Evolutionary conservation across 257 asterid genomes (phyloP), one percentile per base, ranked within the genome.

Genomic region (Ajuga chamaepitys): DNA sequence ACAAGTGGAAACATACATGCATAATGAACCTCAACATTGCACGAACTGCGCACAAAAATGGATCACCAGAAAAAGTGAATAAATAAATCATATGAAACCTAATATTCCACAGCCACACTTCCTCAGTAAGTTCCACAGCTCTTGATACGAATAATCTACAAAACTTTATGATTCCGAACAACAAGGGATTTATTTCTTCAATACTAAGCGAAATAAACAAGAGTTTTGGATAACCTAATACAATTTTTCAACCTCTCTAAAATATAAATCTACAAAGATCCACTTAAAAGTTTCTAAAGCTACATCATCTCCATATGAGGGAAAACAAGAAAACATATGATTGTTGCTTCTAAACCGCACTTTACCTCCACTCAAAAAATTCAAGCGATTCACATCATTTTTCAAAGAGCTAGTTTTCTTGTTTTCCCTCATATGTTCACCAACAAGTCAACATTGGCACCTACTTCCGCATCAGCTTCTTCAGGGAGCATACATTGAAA

Each of bases 11-110:
- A 66, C 53, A 71, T 41, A 30, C 70, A 50, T 24, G 62, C 12
- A 52, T 53, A 44, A 45, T 64, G 52, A 66, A 62, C 37, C 73
- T 45, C 53, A 37, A 28, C n/a, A 32, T 44, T 26, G 40, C 66
- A 71, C 20, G 54, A 74, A 63, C 48, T 14, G 25, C 41, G 58
- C 4, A 44, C 13, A 47, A 35, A 40, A 34, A 21, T n/a, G 22
- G 2, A 34, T 28, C 42, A 54, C 16, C 28, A 10, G 24, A 22
- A 60, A 38, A 64, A 58, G 41, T 24, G 35, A 41, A 54, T 22
- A 50, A 35, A 30, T 50, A 37, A 14, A 20, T 58, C 35, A 46
- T n/a, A 40, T 45, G 37, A 48, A 60, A 25, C 32, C 24, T 46
- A 56, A 25, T n/a, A 63, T 48, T 32, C 32, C 56, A 18, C 45